phyloP scores from a whole-genome alignment of 257 asterid genomes.

The Gentiana dahurica region DNA sequence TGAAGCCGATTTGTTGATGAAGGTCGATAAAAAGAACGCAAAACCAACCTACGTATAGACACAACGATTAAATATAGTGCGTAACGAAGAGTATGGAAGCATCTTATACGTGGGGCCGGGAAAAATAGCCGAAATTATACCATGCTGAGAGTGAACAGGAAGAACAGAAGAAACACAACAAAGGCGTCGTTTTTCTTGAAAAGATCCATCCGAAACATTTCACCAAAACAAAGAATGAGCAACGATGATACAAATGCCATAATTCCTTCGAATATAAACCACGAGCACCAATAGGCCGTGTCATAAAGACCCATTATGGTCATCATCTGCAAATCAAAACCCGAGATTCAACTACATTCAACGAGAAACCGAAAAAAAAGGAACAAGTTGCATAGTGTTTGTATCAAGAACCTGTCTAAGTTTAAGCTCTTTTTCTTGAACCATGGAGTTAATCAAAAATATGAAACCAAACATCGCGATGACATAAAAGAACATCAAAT shows the following conservation, averaged over 20 bases:
- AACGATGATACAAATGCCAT: conserved; percentile 25
- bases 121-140: conserved; percentile 2
- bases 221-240: conserved; percentile 26
- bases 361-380: neutral
- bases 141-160: conserved; percentile 30
- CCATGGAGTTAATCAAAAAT: conserved; percentile 25
- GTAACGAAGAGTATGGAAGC: neutral
- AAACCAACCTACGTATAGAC: conserved; percentile 19
- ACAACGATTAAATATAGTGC: neutral
- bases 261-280: conserved; percentile 31
- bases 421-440: conserved; percentile 38
- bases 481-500: conserved; percentile 17
- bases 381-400: neutral
- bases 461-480: conserved; percentile 29
- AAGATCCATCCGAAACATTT: conserved; percentile 18
- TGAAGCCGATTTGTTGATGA: conserved; percentile 26
- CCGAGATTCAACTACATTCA: neutral
- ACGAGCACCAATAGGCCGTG: conserved; percentile 36
- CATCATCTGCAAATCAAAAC: conserved; percentile 25
- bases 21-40: conserved; percentile 25
- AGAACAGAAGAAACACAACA: conserved; percentile 25
- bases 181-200: conserved; percentile 22
- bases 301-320: conserved; percentile 36
- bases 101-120: neutral
- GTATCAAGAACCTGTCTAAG: conserved; percentile 31